Percentiles rank a stretch among this genome's conserved stretches.
phyloP scores from a whole-genome alignment of 2,329 filamentous ascomycete species.

The Lecanosticta acicola region DNA sequence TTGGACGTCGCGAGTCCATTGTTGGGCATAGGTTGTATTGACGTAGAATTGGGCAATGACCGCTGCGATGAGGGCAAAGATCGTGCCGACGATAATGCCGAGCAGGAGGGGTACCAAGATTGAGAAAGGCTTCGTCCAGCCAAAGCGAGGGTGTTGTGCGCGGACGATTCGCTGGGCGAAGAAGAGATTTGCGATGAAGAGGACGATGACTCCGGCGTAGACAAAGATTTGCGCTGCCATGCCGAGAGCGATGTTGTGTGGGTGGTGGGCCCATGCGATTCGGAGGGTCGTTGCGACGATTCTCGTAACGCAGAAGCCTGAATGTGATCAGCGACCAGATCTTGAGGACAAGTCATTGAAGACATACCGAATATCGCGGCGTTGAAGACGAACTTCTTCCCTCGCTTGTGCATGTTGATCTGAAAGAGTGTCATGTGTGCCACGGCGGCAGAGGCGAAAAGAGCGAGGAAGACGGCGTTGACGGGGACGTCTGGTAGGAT shows the following conservation, averaged over 20 bases:
- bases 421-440: conserved; percentile 56
- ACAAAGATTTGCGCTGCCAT: conserved; percentile 64
- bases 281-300: conserved; percentile 45
- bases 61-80: conserved; percentile 61
- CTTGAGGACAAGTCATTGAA: background rate
- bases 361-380: conserved; percentile 45
- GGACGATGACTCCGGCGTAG: conserved; percentile 65
- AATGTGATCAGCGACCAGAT: conserved; percentile 10
- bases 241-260: conserved; percentile 34
- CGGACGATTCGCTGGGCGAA: conserved; percentile 71
- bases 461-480: conserved; percentile 54
- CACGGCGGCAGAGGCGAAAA: conserved; percentile 52
- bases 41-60: conserved; percentile 65
- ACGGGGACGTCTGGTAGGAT: conserved; percentile 58
- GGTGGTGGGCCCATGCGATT: conserved; percentile 50
- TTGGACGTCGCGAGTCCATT: conserved; percentile 58
- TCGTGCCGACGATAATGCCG: conserved; percentile 51
- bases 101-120: conserved; percentile 55
- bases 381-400: conserved; percentile 57
- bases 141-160: conserved; percentile 63
- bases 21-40: conserved; percentile 44
- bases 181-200: conserved; percentile 73
- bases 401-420: conserved; percentile 43
- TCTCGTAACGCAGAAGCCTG: conserved; percentile 49
- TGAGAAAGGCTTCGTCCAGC: conserved; percentile 57